Percentiles rank a stretch among this genome's conserved stretches.
These are phyloP conservation scores for Spathaspora arborariae DNA, from an alignment of 805 yeast genomes.

Conservation along the genomic window DNA sequence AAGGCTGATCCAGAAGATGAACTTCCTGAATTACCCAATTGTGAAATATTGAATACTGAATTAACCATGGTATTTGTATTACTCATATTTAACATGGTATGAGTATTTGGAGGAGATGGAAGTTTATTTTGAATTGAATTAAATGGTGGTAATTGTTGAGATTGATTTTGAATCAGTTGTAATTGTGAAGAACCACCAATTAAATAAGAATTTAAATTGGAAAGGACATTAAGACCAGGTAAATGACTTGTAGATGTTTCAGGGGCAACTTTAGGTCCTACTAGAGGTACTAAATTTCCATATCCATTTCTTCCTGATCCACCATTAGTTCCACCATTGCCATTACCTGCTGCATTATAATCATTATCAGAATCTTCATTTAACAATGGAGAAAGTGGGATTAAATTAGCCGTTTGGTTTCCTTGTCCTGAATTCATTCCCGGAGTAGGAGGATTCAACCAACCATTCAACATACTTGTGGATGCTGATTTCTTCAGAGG, in stretches of 20 bases:
- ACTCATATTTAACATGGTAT: not conserved
- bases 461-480: conserved; percentile 6
- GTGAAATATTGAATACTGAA: not conserved
- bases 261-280: not conserved
- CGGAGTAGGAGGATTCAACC: conserved; percentile 7
- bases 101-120: conserved; percentile 21
- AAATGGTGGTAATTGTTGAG: conserved; percentile 33
- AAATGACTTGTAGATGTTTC: conserved; percentile 10
- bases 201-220: conserved; percentile 1
- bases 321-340: conserved; percentile 1
- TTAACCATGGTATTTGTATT: not conserved
- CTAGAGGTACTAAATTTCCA: not conserved
- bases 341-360: not conserved
- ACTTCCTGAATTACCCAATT: not conserved
- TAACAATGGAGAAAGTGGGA: conserved; percentile 10
- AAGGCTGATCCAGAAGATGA: not conserved
- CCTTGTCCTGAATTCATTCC: not conserved
- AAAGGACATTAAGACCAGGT: conserved; percentile 9
- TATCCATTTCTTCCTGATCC: not conserved
- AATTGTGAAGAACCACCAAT: conserved; percentile 10
- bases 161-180: conserved; percentile 24
- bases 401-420: conserved; percentile 6
- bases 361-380: conserved; percentile 9
- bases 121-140: conserved; percentile 32
- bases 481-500: conserved; percentile 7